Evolutionary conservation across 1,284 basidiomycete species (phyloP).

Genomic region (Heterobasidion parviporum): DNA sequence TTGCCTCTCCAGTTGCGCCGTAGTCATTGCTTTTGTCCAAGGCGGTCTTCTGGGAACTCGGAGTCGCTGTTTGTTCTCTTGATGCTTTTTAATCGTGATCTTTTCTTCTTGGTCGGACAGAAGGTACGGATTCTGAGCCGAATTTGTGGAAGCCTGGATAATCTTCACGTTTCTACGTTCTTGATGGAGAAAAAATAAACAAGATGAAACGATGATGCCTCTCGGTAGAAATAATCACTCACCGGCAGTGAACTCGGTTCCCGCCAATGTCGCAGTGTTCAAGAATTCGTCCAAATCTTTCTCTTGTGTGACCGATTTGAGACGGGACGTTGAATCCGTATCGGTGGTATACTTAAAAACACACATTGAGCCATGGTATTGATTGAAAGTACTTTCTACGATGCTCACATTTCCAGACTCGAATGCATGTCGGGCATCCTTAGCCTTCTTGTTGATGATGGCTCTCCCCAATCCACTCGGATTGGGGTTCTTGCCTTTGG

Average conservation of each 20-base stretch:
- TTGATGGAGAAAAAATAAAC: constrained; percentile 18
- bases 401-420: constrained; percentile 65
- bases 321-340: constrained; percentile 56
- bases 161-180: constrained; percentile 92
- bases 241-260: constrained; percentile 97
- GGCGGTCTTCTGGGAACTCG: constrained; percentile 80
- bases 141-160: constrained; percentile 57
- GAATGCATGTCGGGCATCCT: constrained; percentile 67
- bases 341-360: constrained; percentile 69
- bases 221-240: constrained; percentile 14
- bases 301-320: constrained; percentile 95
- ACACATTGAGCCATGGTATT: constrained; percentile 1
- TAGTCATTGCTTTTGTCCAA: constrained; percentile 78
- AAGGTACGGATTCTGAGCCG: constrained; percentile 81
- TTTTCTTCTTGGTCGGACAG: constrained; percentile 81
- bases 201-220: neutral
- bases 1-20: constrained; percentile 73
- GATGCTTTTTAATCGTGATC: constrained; percentile 64
- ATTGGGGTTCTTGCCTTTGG: constrained; percentile 49
- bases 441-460: constrained; percentile 82
- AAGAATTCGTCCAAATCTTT: constrained; percentile 94
- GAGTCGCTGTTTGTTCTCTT: constrained; percentile 64
- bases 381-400: neutral
- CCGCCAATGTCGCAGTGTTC: constrained; percentile 91
- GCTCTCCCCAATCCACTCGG: constrained; percentile 82